Evolutionary conservation across 495 filamentous ascomycete species (phyloP), one percentile per base, ranked within the genome.

Genomic region (Platismatia glauca): DNA sequence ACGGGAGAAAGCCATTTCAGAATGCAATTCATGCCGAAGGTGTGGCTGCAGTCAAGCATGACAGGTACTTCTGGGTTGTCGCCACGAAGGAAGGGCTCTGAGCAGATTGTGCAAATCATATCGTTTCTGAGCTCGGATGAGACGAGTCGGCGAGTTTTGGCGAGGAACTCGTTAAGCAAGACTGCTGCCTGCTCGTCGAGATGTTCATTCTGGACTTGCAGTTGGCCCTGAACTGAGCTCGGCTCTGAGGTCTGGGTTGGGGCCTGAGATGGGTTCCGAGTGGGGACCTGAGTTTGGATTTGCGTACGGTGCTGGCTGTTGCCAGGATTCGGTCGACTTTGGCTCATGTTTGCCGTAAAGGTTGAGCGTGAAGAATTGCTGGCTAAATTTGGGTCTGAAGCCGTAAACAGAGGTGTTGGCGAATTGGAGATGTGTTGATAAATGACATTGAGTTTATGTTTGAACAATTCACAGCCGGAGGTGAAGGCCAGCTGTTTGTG

Each of bases 21-120:
- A 20, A 64, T 35, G 46, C 55, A 59, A 18, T 3, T 35, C 39
- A 64, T 59, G 27, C 62, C 56, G 27, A 50, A 64, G 55, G 55
- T 9, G 44, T 64, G 35, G 24, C 62, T 44, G 24, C 44, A 43
- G n/a, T n/a, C n/a, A 12, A 59, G 56, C 43, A 29, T 34, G 12
- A 64, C 16, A 15, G 56, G 56, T 8, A 24, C 15, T 16, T 59
- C 35, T 5, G 29, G 31, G 0, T 33, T 33, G 1, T 20, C 0
- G 11, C 27, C 55, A 3, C 20, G 3, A 8, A 53, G 33, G 11
- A 58, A 39, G 33, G 41, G 20, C 33, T 53, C 8, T 0, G 31
- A 6, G 35, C 43, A 52, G n/a, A 53, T 15, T 15, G 44, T 27
- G 44, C 44, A 48, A 5, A 7, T 4, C 8, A 5, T 11, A 22